Base-by-base conservation (phyloP, 192 early-diverging fungal species). In the Coemansia sp. region DNA sequence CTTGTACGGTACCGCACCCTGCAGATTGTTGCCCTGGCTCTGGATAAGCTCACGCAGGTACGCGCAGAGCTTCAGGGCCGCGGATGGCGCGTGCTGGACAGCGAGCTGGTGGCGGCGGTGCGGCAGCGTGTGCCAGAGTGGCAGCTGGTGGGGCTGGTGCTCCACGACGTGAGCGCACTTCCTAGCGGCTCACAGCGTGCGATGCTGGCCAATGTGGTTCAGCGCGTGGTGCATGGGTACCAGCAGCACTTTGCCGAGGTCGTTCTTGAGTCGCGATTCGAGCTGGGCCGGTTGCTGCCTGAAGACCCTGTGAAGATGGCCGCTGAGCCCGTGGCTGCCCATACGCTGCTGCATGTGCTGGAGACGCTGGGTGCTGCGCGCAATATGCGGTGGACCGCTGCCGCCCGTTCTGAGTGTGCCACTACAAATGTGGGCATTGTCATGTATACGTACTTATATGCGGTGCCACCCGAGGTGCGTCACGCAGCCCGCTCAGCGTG, bases 1-100 rank as follows among this genome's bases (percentile, higher is more conserved):
- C 38, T 82, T 40, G 71, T 82, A 31, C 60, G 64, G 12, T 72
- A 82, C 64, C 79, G 79, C 57, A 72, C 65, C 21, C 55, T 82
- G 21, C 46, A 72, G 52, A 22, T 76, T 22, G 52, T 76, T 5
- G 73, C 72, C 36, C 15, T 72, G 57, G 74, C 64, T 53, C 36
- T 76, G 50, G 62, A 66, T 37, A 82, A 82, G 60, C 71, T 82
- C 21, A 59, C 25, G 7, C 60, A 57, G 17, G 66, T 60, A 6
- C 40, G 73, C 4, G 53, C 46, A 44, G 68, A 66, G 77, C 74
- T 80, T 7, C 55, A 21, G 15, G 58, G 0, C 61, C 67, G 68
- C 50, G 52, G 8, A 19, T 81, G 76, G 71, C 50, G 2, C 4
- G 59, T 36, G 60, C 34, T 71, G 37, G 78, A 74, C 61, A 58